Conservation (phyloP, 331 rosid species). For the Rhamnella rubrinervis region DNA sequence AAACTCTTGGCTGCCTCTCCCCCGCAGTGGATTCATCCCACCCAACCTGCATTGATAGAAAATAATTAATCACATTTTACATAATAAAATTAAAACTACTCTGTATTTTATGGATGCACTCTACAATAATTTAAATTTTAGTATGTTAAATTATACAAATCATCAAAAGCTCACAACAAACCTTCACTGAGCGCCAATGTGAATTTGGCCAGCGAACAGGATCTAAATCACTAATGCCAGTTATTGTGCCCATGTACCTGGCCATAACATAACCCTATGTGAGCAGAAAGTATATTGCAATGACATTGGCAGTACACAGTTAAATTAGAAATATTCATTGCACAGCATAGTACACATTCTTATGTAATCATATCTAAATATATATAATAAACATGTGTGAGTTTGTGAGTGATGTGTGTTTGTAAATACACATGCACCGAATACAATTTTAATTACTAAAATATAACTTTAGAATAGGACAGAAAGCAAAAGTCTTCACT, state of each 20-base stretch:
- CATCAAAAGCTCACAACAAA: slow-evolving; percentile 33
- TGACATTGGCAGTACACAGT: neutral
- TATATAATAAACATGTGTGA: no score
- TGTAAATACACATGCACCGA: neutral
- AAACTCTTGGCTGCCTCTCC: slow-evolving; percentile 46
- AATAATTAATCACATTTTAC: slow-evolving; percentile 3
- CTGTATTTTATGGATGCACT: neutral
- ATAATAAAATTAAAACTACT: slow-evolving; percentile 3
- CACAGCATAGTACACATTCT: neutral
- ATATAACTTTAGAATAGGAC: neutral
- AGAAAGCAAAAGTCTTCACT: neutral
- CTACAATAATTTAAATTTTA: neutral
- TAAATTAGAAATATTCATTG: neutral
- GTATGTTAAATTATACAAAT: neutral
- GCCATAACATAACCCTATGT: slow-evolving; percentile 24
- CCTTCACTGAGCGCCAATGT: slow-evolving; percentile 86
- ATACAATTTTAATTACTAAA: neutral
- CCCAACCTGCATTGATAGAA: slow-evolving; percentile 38
- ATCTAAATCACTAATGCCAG: slow-evolving; percentile 68
- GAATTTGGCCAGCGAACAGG: slow-evolving; percentile 71
- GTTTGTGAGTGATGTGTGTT: no score
- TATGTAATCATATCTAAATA: neutral
- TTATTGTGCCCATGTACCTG: slow-evolving; percentile 80
- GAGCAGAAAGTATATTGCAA: slow-evolving; percentile 19
- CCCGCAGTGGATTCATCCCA: slow-evolving; percentile 53